Evolutionary conservation across 2,329 filamentous ascomycete genomes (phyloP), one percentile per base, ranked within the genome.

Genomic region (Hypoxylon rubiginosum): DNA sequence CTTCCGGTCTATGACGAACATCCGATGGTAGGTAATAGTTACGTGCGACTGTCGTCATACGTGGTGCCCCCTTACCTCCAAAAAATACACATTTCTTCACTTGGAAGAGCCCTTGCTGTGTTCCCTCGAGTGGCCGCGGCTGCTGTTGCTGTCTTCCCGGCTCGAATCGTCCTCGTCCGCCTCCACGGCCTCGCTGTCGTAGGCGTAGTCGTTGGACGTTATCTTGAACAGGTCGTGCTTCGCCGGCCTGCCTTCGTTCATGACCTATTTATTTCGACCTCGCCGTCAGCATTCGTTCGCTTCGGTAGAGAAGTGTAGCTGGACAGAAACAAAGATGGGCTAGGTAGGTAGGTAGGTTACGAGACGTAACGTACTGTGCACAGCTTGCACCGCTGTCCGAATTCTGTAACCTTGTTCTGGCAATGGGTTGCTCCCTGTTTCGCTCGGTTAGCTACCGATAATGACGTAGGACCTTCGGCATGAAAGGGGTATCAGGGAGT

Each of bases 321-420:
- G 15, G 4, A 9, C 28, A n/a, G n/a, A n/a, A n/a, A n/a, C n/a
- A n/a, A n/a, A n/a, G n/a, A n/a, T n/a, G n/a, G n/a, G n/a, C n/a
- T n/a, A n/a, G 21, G 7, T 5, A 46, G 10, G 11, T 30, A 24
- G 19, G 17, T 19, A 46, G 45, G 36, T 36, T 28, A 24, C 21
- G 17, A 5, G 17, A 43, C 10, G 39, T 43, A 15, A 66, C 72
- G 11, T 73, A 75, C 75, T 50, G 64, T 69, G 58, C 75, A 77
- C 7, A 72, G 59, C 30, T 69, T 64, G 50, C 74, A 77, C 17
- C 73, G 67, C 39, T 75, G 70, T n/a, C 75, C 75, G 50, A 77
- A 77, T 19, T 69, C 54, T 11, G 64, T 19, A 48, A 77, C 75
- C 64, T 69, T 74, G 57, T 76, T 77, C 46, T 72, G 70, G 70